These are phyloP conservation scores for Solanum hybrid DNA, from an alignment of 305 asterid species.

Conservation along the genomic window DNA sequence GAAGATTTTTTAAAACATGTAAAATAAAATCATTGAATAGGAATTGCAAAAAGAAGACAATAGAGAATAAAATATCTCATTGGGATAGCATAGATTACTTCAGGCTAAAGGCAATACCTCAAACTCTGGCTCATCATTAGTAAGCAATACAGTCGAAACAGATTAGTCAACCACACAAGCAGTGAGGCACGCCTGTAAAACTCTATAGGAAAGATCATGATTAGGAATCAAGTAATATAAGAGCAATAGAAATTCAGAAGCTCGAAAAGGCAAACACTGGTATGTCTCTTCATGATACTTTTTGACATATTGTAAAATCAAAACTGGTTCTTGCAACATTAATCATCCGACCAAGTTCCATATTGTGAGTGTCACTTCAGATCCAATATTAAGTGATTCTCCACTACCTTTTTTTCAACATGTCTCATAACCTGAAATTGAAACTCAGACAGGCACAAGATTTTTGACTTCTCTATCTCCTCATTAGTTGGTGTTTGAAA, in stretches of 20 bases:
- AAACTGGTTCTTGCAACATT: background rate
- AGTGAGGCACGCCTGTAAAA: background rate
- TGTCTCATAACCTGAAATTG: background rate
- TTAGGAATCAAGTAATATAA: background rate
- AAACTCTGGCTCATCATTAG: background rate
- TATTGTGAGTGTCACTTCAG: background rate
- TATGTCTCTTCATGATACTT: background rate
- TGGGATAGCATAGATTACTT: background rate
- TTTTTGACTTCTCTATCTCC: background rate
- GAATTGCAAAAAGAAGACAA: background rate
- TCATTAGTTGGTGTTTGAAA: background rate
- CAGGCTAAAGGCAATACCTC: background rate
- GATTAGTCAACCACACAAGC: background rate
- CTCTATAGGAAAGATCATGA: background rate
- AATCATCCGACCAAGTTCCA: background rate
- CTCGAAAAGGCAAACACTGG: background rate
- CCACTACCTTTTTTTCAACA: background rate
- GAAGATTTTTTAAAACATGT: background rate
- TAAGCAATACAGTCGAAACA: background rate
- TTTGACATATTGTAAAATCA: background rate
- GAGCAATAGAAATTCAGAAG: background rate
- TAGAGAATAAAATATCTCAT: background rate
- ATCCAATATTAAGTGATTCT: background rate
- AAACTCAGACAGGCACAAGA: background rate
- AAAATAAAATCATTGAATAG: background rate